These are phyloP conservation scores for Tylopilus subfusipes DNA, from an alignment of 768 basidiomycete species.

Conservation along the genomic window DNA sequence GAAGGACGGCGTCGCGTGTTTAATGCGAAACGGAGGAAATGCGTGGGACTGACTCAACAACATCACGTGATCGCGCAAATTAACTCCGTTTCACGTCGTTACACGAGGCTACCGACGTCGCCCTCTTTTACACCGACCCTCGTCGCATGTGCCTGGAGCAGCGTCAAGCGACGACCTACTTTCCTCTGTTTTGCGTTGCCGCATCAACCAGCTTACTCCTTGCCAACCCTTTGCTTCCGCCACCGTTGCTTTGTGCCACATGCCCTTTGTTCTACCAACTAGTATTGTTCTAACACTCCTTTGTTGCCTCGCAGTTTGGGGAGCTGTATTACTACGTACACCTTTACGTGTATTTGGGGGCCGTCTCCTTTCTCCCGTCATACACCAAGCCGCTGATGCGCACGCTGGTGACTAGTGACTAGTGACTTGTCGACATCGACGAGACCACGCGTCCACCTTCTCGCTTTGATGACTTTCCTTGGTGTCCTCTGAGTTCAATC, in stretches of 20 bases:
- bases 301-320: constrained; percentile 13
- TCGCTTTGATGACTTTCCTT: no score
- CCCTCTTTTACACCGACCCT: constrained; percentile 6
- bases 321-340: background rate
- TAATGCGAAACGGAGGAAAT: constrained; percentile 21
- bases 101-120: constrained; percentile 31
- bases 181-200: background rate
- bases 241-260: constrained; percentile 21
- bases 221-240: background rate
- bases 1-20: constrained; percentile 24
- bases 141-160: no score
- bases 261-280: constrained; percentile 16
- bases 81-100: constrained; percentile 26
- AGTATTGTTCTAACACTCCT: constrained; percentile 18
- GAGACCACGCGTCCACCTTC: no score
- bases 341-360: no score
- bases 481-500: no score
- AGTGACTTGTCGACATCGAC: no score
- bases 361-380: no score
- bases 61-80: constrained; percentile 30
- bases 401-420: no score
- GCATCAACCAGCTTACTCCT: background rate
- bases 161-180: no score
- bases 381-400: no score
- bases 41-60: constrained; percentile 36